Evolutionary conservation across 2,329 filamentous ascomycete species (phyloP).

Genomic region (Exophiala dermatitidis): DNA sequence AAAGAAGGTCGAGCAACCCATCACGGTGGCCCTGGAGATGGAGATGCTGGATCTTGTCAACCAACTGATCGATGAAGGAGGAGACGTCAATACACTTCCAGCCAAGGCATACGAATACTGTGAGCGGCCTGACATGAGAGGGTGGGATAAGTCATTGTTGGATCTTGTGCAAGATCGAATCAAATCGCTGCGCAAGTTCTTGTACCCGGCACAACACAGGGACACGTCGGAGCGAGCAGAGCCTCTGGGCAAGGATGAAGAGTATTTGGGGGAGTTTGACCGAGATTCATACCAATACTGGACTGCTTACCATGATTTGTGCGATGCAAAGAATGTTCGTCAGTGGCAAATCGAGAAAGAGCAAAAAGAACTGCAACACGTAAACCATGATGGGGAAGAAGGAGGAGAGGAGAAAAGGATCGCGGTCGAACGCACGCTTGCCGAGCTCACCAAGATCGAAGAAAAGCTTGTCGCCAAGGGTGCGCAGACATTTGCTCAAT

Average conservation of each 20-base stretch:
- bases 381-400: slow-evolving; percentile 20
- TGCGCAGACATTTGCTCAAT: slow-evolving; percentile 60
- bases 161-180: slow-evolving; percentile 54
- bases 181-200: slow-evolving; percentile 43
- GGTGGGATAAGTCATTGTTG: slow-evolving; percentile 43
- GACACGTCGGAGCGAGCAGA: slow-evolving; percentile 4
- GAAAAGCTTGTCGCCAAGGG: slow-evolving; percentile 48
- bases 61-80: slow-evolving; percentile 56
- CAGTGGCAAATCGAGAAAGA: slow-evolving; percentile 30
- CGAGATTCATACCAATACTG: slow-evolving; percentile 56
- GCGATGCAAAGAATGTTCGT: slow-evolving; percentile 30
- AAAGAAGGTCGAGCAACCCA: slow-evolving; percentile 52
- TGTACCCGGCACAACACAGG: slow-evolving; percentile 20
- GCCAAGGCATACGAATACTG: slow-evolving; percentile 28
- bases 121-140: slow-evolving; percentile 20
- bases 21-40: slow-evolving; percentile 53
- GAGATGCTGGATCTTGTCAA: slow-evolving; percentile 47
- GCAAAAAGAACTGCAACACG: slow-evolving; percentile 31
- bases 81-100: slow-evolving; percentile 57
- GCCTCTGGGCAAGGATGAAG: slow-evolving; percentile 36
- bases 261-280: slow-evolving; percentile 46
- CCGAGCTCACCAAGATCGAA: slow-evolving; percentile 51
- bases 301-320: slow-evolving; percentile 39
- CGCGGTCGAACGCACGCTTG: slow-evolving; percentile 47
- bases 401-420: slow-evolving; percentile 48